phyloP scores from a whole-genome alignment of 805 yeast species.

The Candida arabinofermentans region DNA sequence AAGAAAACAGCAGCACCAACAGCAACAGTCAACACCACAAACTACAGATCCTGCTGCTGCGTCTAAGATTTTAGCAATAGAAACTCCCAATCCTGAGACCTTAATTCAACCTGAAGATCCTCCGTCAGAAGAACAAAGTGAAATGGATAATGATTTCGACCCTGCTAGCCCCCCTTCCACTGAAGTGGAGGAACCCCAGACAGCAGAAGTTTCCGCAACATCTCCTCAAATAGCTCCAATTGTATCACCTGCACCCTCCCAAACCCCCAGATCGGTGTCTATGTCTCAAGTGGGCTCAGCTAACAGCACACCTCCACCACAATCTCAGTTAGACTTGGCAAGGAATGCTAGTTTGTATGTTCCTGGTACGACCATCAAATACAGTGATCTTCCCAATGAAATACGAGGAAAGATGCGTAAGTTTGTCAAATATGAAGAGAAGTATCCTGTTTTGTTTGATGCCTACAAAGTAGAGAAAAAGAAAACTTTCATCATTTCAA shows the following conservation, averaged over 20 bases:
- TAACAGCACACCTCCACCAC: slow-evolving; percentile 11
- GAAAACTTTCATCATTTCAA: slow-evolving; percentile 52
- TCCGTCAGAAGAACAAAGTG: slow-evolving; percentile 3
- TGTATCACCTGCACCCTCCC: background rate
- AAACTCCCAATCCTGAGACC: slow-evolving; percentile 45
- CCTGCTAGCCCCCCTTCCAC: background rate
- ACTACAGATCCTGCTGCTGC: slow-evolving; percentile 24
- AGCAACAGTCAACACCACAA: slow-evolving; percentile 9
- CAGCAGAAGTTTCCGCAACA: background rate
- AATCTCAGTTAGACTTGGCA: background rate
- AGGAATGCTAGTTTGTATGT: slow-evolving; percentile 5
- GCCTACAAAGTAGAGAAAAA: slow-evolving; percentile 83
- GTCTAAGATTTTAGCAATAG: slow-evolving; percentile 33
- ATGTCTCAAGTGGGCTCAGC: slow-evolving; percentile 3
- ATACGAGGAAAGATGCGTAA: slow-evolving; percentile 63
- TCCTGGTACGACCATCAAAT: slow-evolving; percentile 31
- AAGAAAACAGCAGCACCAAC: slow-evolving; percentile 14
- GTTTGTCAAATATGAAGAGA: slow-evolving; percentile 82
- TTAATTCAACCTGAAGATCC: slow-evolving; percentile 44
- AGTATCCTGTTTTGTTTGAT: slow-evolving; percentile 77
- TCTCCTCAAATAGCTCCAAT: background rate
- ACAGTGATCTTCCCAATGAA: slow-evolving; percentile 47
- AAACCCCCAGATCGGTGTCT: background rate
- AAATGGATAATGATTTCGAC: background rate
- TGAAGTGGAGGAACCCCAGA: background rate